Evolutionary conservation across 768 basidiomycete species (phyloP).

Genomic region (Russula sp.): DNA sequence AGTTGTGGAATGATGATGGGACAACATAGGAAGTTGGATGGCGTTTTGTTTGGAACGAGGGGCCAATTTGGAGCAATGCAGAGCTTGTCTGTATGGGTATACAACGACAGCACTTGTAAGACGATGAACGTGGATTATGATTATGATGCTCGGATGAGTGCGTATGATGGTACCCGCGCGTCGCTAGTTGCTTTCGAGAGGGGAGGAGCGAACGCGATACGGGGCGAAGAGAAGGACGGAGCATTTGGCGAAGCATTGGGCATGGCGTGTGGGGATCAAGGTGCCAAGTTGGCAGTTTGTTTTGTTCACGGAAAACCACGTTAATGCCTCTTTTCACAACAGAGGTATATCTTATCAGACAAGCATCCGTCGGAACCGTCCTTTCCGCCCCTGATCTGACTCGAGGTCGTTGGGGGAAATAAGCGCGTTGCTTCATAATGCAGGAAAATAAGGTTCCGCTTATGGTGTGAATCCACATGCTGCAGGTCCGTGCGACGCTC

Average conservation of each 20-base stretch:
- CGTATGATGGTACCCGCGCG: constrained; percentile 7
- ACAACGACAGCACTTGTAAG: constrained; percentile 16
- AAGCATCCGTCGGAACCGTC: not conserved
- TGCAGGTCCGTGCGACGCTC: too few relatives aligned
- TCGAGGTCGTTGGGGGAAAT: not conserved
- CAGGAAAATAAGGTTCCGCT: not conserved
- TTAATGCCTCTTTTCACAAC: not conserved
- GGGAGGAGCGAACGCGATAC: constrained; percentile 9
- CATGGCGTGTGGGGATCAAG: constrained; percentile 17
- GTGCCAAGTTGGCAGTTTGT: not conserved
- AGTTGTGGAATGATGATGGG: constrained; percentile 28
- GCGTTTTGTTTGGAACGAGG: not conserved
- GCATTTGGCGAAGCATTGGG: constrained; percentile 19
- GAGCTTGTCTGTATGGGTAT: constrained; percentile 20
- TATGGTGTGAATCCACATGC: not conserved
- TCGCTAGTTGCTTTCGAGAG: not conserved
- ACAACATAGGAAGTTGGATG: not conserved
- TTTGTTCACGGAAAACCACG: not conserved
- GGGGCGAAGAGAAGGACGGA: constrained; percentile 15
- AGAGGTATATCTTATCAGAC: constrained; percentile 4
- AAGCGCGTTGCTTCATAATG: not conserved
- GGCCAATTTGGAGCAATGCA: constrained; percentile 16
- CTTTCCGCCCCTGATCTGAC: not conserved
- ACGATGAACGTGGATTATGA: constrained; percentile 6
- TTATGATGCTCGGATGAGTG: constrained; percentile 10